Evolutionary conservation across 164 flowering plant species (phyloP), one percentile per base, ranked within the genome.

Genomic region (Cinnamomum micranthum): DNA sequence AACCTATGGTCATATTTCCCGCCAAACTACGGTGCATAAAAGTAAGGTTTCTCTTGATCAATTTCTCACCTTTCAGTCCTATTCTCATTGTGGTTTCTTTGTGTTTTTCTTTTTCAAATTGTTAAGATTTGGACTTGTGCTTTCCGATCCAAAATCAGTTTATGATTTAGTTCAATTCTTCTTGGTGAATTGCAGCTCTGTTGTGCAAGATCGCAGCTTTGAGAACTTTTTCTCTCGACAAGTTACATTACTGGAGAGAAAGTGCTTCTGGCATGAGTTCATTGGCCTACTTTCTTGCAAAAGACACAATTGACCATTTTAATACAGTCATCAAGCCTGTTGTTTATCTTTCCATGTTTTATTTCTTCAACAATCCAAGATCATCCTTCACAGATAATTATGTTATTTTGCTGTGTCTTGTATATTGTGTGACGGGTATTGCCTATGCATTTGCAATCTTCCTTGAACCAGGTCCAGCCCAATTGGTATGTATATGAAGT

Each of bases 331-430:
- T 95, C 76, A 95, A 95, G 83, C 98, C 98, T 65, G 80, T 90
- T 51, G 93, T 95, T 55, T 95, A 95, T 84, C 92, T 93, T 64
- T 91, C 97, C n/a, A 95, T 93, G 97, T 95, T 93, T 82, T 95
- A 91, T 81, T 95, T 91, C 89, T 93, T 91, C 88, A 95, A 93
- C 93, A 93, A 88, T 72, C 98, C 98, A 0, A 84, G 98, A 83
- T 95, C 98, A 65, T 78, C 91, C 68, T 84, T 95, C 71, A 68
- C 69, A 1, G 97, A 90, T 63, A 95, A 95, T 69, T 95, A 91
- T 77, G 20, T 88, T 20, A 84, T 95, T 78, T 72, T 93, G 80
- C 72, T 89, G 52, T 91, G 97, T 75, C 91, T 95, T 63, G 94
- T 90, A n/a, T 95, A 95, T 80, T 95, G 97, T 74, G 97, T 95